These are phyloP conservation scores for Aspergillus incahuasiensis DNA, from an alignment of 495 filamentous ascomycete species.

Conservation along the genomic window DNA sequence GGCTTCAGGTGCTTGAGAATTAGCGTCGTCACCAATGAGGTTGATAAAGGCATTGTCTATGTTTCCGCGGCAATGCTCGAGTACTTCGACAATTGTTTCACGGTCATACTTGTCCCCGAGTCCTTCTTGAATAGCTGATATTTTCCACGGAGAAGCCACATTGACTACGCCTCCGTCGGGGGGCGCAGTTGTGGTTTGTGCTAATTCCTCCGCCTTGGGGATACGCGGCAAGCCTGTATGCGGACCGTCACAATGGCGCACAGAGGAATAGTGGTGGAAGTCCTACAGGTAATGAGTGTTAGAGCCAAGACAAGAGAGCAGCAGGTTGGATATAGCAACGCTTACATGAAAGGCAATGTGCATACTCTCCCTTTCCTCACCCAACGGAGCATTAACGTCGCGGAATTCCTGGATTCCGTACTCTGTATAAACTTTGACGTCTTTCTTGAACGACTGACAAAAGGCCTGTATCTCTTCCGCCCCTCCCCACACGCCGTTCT, in stretches of 20 bases:
- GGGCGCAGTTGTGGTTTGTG: slow-evolving; percentile 12
- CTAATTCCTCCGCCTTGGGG: slow-evolving; percentile 18
- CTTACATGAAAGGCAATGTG: slow-evolving; percentile 74
- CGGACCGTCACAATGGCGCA: slow-evolving; percentile 57
- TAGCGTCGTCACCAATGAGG: slow-evolving; percentile 49
- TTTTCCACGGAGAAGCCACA: slow-evolving; percentile 53
- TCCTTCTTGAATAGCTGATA: slow-evolving; percentile 52
- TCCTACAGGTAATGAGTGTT: slow-evolving; percentile 11
- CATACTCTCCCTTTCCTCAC: slow-evolving; percentile 38
- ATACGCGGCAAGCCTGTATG: slow-evolving; percentile 54
- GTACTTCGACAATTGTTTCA: slow-evolving; percentile 50
- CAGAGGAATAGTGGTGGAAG: slow-evolving; percentile 74
- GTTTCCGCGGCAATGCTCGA: slow-evolving; percentile 58
- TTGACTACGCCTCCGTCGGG: slow-evolving; percentile 14
- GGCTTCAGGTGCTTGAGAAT: slow-evolving; percentile 23
- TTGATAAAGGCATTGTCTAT: slow-evolving; percentile 55
- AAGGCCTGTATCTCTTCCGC: slow-evolving; percentile 71
- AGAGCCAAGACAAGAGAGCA: neutral
- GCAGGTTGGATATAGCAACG: slow-evolving; percentile 5
- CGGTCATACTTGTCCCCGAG: slow-evolving; percentile 54
- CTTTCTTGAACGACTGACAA: slow-evolving; percentile 53
- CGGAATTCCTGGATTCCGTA: slow-evolving; percentile 40
- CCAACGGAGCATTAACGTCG: slow-evolving; percentile 43
- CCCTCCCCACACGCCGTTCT: slow-evolving; percentile 63
- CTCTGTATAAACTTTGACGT: slow-evolving; percentile 62